Percentiles rank a stretch among this genome's conserved stretches.
Evolutionary conservation across 2,329 filamentous ascomycete species (phyloP).

Genomic region (Colletotrichum euphorbiae): DNA sequence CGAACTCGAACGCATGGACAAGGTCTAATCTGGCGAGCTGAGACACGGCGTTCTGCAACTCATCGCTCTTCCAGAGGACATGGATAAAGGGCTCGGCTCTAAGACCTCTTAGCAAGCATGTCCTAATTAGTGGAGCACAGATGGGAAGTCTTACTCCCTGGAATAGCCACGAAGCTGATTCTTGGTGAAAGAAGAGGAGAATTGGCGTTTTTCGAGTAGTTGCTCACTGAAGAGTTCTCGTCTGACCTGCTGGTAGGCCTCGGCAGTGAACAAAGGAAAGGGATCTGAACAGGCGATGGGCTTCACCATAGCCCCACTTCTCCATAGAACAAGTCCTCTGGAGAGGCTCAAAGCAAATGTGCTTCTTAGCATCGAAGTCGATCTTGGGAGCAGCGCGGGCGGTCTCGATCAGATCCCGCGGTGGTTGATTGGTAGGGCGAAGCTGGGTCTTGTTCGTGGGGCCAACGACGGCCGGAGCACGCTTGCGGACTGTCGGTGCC

Average conservation of each 20-base stretch:
- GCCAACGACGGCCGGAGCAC: neutral
- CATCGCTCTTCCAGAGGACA: slow-evolving; percentile 56
- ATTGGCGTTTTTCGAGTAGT: too few relatives aligned
- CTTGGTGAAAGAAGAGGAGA: too few relatives aligned
- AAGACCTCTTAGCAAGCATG: slow-evolving; percentile 54
- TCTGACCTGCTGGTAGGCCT: too few relatives aligned
- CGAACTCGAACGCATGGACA: slow-evolving; percentile 63
- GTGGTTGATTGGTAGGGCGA: slow-evolving; percentile 44
- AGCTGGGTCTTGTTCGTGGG: neutral
- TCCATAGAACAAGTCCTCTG: slow-evolving; percentile 19
- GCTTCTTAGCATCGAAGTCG: slow-evolving; percentile 64
- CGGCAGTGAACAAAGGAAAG: too few relatives aligned
- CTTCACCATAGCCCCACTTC: too few relatives aligned
- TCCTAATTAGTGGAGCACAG: slow-evolving; percentile 42
- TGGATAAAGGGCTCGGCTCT: slow-evolving; percentile 73
- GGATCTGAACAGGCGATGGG: too few relatives aligned
- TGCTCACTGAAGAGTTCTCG: too few relatives aligned
- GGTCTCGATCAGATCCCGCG: slow-evolving; percentile 45
- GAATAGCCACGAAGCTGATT: too few relatives aligned
- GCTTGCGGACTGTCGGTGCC: neutral
- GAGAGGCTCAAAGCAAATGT: slow-evolving; percentile 64
- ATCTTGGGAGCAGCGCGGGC: slow-evolving; percentile 41
- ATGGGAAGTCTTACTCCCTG: too few relatives aligned
- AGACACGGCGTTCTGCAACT: slow-evolving; percentile 60
- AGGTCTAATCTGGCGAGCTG: slow-evolving; percentile 66